phyloP scores from a whole-genome alignment of 768 basidiomycete species.

The Xerocomus potaroensis region DNA sequence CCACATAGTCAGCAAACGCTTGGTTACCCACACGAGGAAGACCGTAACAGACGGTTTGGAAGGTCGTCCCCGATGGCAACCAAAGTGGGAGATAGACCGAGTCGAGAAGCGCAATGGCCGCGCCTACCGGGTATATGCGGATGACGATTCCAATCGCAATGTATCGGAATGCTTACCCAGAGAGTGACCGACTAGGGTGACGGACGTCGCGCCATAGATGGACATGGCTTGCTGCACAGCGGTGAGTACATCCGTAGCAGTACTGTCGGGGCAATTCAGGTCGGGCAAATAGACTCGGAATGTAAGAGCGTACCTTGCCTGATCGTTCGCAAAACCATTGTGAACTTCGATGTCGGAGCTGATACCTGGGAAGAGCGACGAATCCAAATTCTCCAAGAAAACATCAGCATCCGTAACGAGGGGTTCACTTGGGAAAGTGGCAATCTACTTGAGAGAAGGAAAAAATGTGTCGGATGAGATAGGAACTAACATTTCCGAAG shows the following conservation, averaged over 20 bases:
- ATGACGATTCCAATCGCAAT: not conserved
- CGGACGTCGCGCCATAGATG: conserved; percentile 29
- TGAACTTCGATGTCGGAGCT: conserved; percentile 40
- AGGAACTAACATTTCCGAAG: conserved; percentile 23
- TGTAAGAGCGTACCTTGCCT: conserved; percentile 36
- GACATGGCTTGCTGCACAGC: conserved; percentile 43
- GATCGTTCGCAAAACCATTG: conserved; percentile 42
- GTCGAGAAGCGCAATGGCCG: conserved; percentile 37
- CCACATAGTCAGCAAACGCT: conserved; percentile 55
- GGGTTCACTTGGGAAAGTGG: conserved; percentile 24
- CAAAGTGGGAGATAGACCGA: conserved; percentile 38
- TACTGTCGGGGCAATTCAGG: conserved; percentile 20
- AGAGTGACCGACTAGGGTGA: conserved; percentile 47
- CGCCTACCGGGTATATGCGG: conserved; percentile 20
- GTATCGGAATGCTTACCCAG: conserved; percentile 23
- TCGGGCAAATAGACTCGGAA: not conserved
- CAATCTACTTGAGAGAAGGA: not conserved
- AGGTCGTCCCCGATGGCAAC: conserved; percentile 29
- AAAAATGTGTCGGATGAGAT: not conserved
- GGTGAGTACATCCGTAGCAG: conserved; percentile 39
- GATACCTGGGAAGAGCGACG: conserved; percentile 49
- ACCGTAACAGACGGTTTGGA: conserved; percentile 33
- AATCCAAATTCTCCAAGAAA: conserved; percentile 30
- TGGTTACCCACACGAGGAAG: conserved; percentile 50
- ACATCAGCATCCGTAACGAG: conserved; percentile 42